phyloP scores from a whole-genome alignment of 371 early-diverging fungal species.

The Mucor racemosus region DNA sequence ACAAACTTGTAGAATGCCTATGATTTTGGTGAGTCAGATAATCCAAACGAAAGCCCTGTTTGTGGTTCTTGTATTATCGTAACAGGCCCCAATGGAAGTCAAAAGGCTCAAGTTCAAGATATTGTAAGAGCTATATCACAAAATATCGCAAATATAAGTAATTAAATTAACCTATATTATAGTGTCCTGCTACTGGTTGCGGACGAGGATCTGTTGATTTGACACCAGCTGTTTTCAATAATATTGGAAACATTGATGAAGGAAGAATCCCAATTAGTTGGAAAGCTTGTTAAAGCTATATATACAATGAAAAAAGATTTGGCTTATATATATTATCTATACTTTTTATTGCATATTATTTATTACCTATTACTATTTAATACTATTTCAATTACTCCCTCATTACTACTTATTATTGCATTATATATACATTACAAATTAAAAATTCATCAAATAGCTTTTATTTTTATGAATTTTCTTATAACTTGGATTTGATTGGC shows the following conservation, averaged over 20 bases:
- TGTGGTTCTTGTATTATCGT: slow-evolving; percentile 50
- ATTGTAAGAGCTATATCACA: slow-evolving; percentile 30
- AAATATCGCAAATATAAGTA: too few species aligned
- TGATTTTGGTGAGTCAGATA: slow-evolving; percentile 45
- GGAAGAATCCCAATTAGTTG: slow-evolving; percentile 50
- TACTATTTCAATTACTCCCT: too few species aligned
- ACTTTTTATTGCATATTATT: too few species aligned
- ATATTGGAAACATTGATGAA: slow-evolving; percentile 37
- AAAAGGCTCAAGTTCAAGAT: slow-evolving; percentile 50
- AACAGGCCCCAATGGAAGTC: slow-evolving; percentile 42
- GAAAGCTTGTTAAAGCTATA: slow-evolving; percentile 37
- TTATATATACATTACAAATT: too few species aligned
- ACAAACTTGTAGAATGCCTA: slow-evolving; percentile 33
- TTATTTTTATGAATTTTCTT: too few species aligned
- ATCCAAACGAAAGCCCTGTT: slow-evolving; percentile 50
- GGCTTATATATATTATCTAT: too few species aligned
- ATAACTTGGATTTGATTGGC: too few species aligned
- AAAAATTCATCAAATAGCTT: too few species aligned
- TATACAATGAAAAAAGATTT: not conserved
- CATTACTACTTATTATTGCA: too few species aligned
- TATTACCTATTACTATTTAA: too few species aligned
- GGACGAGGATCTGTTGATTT: slow-evolving; percentile 50
- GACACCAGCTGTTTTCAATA: slow-evolving; percentile 46
- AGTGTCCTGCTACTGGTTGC: slow-evolving; percentile 48
- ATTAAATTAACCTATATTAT: not conserved